Base-by-base conservation (phyloP, 139 green algal genomes). In the Auxenochlorella pyrenoidosa region DNA sequence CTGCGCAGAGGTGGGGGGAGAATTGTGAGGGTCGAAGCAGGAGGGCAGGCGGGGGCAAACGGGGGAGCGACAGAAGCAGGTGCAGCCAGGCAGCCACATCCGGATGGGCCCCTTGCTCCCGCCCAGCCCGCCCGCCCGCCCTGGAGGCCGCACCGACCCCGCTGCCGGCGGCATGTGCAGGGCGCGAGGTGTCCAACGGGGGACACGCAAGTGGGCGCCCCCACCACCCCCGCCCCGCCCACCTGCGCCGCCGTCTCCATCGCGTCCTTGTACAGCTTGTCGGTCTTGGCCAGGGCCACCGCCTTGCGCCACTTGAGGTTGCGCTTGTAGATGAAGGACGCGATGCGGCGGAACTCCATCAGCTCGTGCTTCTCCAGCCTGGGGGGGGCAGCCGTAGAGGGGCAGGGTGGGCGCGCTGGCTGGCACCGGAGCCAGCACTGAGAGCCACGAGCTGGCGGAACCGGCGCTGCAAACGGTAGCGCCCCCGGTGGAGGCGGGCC, bases 321-420 rank as follows among this genome's bases (percentile, higher is more conserved):
- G 86, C 95, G 95, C 92, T 98, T 98, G 94, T 99, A 99, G 85
- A 99, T 95, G 88, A 95, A 92, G 22, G 94, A 93, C 54, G 96
- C 94, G 58, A 99, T 95, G 83, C 98, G 92, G 40, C 98, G 90
- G 93, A 99, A 99, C 95, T 99, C 97, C 66, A 98, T 93, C 76
- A 99, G 94, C 92, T 99, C 97, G 84, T 99, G 97, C 86, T 94
- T 94, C 94, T 99, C 98, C 68, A 99, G 93, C 76, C 90, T 86
- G 68, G 60, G 36, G 77, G 38, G 85, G 85, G 58, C 92, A 79
- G 77, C 3, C 51, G n/a, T 28, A 0, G 26, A 19, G 88, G 22
- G 38, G 75, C 41, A 43, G 18, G 63, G 65, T 34, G 24, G 65
- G 65, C 34, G 65, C 2, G 65, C 47, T 18, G 47, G n/a, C n/a